Conservation (phyloP, 805 yeast genomes). For the Starmerella tilneyi region DNA sequence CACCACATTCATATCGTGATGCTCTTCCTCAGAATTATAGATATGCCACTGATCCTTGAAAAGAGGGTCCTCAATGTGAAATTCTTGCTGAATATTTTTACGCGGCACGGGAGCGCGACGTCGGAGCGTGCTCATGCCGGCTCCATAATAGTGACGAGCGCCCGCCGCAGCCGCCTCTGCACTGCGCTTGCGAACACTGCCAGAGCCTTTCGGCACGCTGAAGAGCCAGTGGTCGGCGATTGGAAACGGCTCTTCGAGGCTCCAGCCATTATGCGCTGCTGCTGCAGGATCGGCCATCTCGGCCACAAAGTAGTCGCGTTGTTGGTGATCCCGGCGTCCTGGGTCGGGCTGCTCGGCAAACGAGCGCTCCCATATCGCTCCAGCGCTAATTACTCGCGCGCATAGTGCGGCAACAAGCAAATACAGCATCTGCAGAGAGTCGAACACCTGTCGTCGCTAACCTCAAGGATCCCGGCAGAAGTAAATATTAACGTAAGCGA, state of each 20-base stretch:
- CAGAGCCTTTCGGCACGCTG: constrained; percentile 11
- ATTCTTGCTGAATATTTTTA: constrained; percentile 29
- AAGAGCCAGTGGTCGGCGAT: constrained; percentile 26
- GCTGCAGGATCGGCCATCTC: constrained; percentile 18
- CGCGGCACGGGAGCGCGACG: constrained; percentile 20
- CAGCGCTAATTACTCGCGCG: neutral
- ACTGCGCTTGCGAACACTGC: neutral
- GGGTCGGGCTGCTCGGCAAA: constrained; percentile 22
- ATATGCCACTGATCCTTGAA: constrained; percentile 86
- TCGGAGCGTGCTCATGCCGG: constrained; percentile 4
- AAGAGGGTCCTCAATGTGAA: constrained; percentile 71
- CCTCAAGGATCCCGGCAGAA: too few relatives aligned
- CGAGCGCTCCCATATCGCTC: constrained; percentile 20
- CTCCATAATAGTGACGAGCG: constrained; percentile 9
- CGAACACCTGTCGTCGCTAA: too few relatives aligned
- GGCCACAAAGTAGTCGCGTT: constrained; percentile 23
- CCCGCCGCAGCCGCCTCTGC: constrained; percentile 3
- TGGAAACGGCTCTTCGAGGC: constrained; percentile 25
- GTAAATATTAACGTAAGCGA: too few relatives aligned
- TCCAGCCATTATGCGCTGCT: constrained; percentile 13
- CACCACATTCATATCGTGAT: constrained; percentile 76
- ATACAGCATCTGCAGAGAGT: neutral
- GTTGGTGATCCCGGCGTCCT: constrained; percentile 15
- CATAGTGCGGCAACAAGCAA: constrained; percentile 1
- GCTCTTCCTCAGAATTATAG: constrained; percentile 59